Evolutionary conservation across 108 stramenopile genomes (phyloP), one percentile per base, ranked within the genome.

Genomic region (Discostella pseudostelligera): DNA sequence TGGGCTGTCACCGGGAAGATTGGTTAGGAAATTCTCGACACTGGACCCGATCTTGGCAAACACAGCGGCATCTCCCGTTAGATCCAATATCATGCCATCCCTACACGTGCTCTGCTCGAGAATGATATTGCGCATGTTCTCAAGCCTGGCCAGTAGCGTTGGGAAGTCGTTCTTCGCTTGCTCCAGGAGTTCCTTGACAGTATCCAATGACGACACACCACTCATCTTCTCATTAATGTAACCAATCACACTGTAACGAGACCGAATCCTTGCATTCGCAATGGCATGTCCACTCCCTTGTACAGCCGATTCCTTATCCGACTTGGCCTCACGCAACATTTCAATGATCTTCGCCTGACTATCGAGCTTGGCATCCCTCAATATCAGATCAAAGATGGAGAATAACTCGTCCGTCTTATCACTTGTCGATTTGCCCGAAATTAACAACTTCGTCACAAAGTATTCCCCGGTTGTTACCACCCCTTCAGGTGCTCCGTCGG

Each of bases 111-210:
- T 67, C 49, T 78, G 56, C 17, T 79, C 65, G 13, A 98, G 75
- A 60, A 98, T 84, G 9, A 76, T 86, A 39, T 76, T 81, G 24
- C 96, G 79, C 35, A 98, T 94, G 16, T 83, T 81, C 64, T 97
- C 88, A 21, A 98, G 80, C 17, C 93, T 86, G 0, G 79, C 68
- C 32, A 93, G 77, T 0, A 98, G 72, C 21, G 88, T 51, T 14
- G 96, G 96, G 85, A 95, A 98, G 69, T 98, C 96, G 49, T 93
- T 84, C 74, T 98, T 88, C 1, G 96, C 97, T 74, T 93, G 78
- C 26, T 93, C 72, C 22, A 98, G 71, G 12, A 96, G 72, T 24
- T 49, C 72, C 57, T 83, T 89, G 51, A 95, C 76, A 0, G 89
- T 85, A 8, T 80, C 80, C 35, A 96, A 67, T 42, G 92, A 90